These are phyloP conservation scores for Ampelocalamus luodianensis DNA, from an alignment of 176 grass and related monocot genomes.

Conservation along the genomic window DNA sequence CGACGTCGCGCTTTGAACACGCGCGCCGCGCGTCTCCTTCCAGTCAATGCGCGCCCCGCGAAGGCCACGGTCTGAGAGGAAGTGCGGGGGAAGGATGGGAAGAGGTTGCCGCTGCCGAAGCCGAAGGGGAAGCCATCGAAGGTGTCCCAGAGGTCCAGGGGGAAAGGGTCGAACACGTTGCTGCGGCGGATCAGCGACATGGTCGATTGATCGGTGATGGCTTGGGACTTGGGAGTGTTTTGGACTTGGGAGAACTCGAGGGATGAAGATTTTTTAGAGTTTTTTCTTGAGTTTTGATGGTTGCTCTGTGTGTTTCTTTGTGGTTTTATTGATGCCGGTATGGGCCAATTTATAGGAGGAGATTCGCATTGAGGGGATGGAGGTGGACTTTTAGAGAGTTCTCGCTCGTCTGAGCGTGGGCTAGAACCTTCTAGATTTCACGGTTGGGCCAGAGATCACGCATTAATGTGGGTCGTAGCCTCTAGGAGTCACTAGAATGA, in stretches of 20 bases:
- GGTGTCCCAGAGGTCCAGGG: slow-evolving; percentile 36
- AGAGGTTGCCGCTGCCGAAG: background rate
- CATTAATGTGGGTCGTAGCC: background rate
- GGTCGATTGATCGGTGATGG: background rate
- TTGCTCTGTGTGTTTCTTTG: too few relatives aligned
- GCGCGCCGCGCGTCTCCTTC: slow-evolving; percentile 41
- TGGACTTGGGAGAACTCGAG: too few relatives aligned
- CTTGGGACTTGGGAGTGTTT: background rate
- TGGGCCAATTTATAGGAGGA: too few relatives aligned
- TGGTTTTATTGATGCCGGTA: too few relatives aligned
- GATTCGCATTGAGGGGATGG: too few relatives aligned
- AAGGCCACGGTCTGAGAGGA: too few relatives aligned
- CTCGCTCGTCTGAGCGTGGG: background rate
- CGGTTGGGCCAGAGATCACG: background rate
- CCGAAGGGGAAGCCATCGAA: slow-evolving; percentile 31
- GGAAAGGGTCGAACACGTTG: slow-evolving; percentile 47
- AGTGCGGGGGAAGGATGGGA: slow-evolving; percentile 17
- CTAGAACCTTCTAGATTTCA: background rate
- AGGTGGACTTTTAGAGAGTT: background rate
- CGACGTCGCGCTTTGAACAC: slow-evolving; percentile 72
- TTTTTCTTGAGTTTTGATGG: too few relatives aligned
- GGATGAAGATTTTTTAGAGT: background rate
- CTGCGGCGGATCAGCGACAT: slow-evolving; percentile 39
- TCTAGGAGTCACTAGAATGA: too few relatives aligned
- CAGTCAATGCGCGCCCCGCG: too few relatives aligned